A percentile compares a stretch with the other conserved stretches of the same genome.
phyloP scores from a whole-genome alignment of 306 rosid genomes.

The Citrullus mucosospermus region DNA sequence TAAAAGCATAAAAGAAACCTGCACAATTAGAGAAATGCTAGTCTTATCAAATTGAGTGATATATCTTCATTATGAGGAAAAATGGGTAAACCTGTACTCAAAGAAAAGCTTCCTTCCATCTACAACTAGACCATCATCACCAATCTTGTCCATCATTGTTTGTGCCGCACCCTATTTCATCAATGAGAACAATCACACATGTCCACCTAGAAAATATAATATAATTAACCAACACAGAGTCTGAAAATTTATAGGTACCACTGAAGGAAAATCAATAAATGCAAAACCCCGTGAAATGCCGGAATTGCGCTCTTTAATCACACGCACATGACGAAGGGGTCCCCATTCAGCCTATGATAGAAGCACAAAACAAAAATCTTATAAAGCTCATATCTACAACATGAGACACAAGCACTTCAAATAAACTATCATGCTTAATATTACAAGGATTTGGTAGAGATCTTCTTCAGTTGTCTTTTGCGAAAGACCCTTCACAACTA shows the following conservation, averaged over 20 bases:
- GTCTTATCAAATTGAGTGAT: background rate
- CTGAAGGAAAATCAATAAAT: constrained; percentile 91
- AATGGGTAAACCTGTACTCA: constrained; percentile 58
- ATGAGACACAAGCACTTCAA: constrained; percentile 12
- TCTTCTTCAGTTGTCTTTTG: constrained; percentile 94
- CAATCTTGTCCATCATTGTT: constrained; percentile 85
- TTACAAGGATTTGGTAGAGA: constrained; percentile 90
- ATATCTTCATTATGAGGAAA: background rate
- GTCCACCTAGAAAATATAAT: constrained; percentile 7
- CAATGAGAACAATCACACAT: constrained; percentile 9
- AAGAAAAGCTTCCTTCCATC: constrained; percentile 84
- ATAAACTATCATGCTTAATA: constrained; percentile 14
- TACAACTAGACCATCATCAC: constrained; percentile 74
- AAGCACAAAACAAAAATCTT: background rate
- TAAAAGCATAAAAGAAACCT: background rate
- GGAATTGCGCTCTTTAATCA: constrained; percentile 90
- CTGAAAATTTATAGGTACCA: constrained; percentile 36
- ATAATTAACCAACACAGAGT: constrained; percentile 2
- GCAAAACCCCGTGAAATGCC: constrained; percentile 98
- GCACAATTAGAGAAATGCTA: background rate
- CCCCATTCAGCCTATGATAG: constrained; percentile 87
- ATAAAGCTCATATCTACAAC: background rate
- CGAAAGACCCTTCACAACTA: constrained; percentile 96
- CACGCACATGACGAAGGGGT: constrained; percentile 94
- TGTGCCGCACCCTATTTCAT: constrained; percentile 74